phyloP scores from a whole-genome alignment of 2,329 filamentous ascomycete genomes.

The Exutisphaerella laricina region DNA sequence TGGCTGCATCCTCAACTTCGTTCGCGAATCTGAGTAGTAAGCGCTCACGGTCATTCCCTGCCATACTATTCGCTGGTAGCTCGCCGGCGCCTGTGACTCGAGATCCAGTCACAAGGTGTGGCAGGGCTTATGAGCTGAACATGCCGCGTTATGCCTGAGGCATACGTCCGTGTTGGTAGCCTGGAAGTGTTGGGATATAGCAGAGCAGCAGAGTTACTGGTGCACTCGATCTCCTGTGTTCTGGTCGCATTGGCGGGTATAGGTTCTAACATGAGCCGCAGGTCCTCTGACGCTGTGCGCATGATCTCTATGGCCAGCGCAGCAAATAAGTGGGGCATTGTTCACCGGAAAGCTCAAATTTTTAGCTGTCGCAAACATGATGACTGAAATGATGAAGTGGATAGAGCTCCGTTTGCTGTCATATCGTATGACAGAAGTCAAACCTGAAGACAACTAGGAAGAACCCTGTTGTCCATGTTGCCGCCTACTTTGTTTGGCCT shows the following conservation, averaged over 20 bases:
- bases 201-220: background rate
- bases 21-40: conserved; percentile 14
- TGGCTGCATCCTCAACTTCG: conserved; percentile 17
- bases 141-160: conserved; percentile 6
- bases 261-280: background rate
- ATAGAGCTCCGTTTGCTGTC: background rate
- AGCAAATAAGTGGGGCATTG: conserved; percentile 1
- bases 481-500: no score
- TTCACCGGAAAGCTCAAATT: conserved; percentile 7
- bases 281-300: background rate
- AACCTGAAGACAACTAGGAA: background rate
- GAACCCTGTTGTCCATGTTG: background rate
- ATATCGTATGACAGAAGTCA: conserved; percentile 1
- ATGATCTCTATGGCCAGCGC: conserved; percentile 3
- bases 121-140: conserved; percentile 4
- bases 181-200: background rate
- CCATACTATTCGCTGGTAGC: conserved; percentile 16
- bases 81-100: conserved; percentile 11
- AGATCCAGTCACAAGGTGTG: background rate
- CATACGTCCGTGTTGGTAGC: conserved; percentile 1
- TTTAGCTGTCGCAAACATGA: conserved; percentile 2
- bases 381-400: background rate
- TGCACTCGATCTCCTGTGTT: background rate
- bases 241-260: background rate
- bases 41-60: conserved; percentile 8